phyloP scores from a whole-genome alignment of 1,139 yeast species.

The Pichia sp. region DNA sequence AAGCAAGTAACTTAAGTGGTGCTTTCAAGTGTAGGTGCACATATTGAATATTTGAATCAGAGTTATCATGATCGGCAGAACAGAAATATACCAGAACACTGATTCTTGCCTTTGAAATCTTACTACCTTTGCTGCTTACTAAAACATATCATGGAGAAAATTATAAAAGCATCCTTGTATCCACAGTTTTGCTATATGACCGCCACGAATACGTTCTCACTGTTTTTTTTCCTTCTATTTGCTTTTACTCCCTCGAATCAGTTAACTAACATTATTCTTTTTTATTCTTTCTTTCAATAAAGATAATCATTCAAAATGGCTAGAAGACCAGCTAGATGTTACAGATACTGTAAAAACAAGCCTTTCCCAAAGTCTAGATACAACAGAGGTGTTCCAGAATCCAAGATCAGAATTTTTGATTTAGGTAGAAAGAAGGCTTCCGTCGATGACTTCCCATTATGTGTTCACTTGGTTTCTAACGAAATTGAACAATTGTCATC shows the following conservation, averaged over 20 bases:
- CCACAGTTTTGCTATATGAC: neutral
- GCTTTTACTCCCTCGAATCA: neutral
- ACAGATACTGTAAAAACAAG: slow-evolving; percentile 99
- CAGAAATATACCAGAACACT: too few species aligned
- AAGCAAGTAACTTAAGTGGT: too few species aligned
- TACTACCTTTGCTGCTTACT: neutral
- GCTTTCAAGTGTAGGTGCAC: too few species aligned
- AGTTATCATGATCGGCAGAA: too few species aligned
- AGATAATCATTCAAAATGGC: slow-evolving; percentile 70
- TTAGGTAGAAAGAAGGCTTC: slow-evolving; percentile 99
- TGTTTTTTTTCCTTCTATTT: neutral
- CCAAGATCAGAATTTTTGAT: slow-evolving; percentile 98
- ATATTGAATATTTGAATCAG: too few species aligned
- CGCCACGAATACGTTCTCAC: neutral
- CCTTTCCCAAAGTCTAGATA: slow-evolving; percentile 99
- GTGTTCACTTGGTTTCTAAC: slow-evolving; percentile 98
- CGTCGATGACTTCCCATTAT: slow-evolving; percentile 98
- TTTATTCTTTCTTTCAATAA: slow-evolving; percentile 1
- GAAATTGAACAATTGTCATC: slow-evolving; percentile 98
- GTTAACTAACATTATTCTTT: slow-evolving; percentile 19
- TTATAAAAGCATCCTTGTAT: neutral
- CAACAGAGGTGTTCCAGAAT: slow-evolving; percentile 99
- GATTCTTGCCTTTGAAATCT: neutral
- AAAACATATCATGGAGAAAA: neutral
- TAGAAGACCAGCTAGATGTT: slow-evolving; percentile 99